Evolutionary conservation across 768 basidiomycete species (phyloP).

Genomic region (Boletus sensibilis): DNA sequence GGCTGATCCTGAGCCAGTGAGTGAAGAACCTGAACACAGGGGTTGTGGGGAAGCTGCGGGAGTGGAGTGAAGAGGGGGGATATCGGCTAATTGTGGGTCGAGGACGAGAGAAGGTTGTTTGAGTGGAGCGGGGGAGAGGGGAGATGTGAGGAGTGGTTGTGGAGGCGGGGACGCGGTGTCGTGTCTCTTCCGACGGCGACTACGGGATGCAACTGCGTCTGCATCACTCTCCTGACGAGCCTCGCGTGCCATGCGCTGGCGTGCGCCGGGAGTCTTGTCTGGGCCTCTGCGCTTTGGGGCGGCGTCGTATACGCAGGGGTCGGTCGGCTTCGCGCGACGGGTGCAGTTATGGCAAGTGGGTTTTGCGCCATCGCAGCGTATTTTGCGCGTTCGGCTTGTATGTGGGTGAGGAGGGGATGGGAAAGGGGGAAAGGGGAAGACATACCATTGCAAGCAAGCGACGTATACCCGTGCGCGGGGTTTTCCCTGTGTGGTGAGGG

Average conservation of each 20-base stretch:
- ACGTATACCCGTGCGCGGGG: slow-evolving; percentile 73
- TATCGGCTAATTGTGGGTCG: slow-evolving; percentile 28
- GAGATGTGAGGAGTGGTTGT: background rate
- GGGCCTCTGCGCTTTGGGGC: slow-evolving; percentile 78
- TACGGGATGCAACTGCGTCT: slow-evolving; percentile 25
- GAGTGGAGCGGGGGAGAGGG: slow-evolving; percentile 1
- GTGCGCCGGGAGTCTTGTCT: slow-evolving; percentile 76
- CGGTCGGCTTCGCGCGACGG: slow-evolving; percentile 44
- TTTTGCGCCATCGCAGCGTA: slow-evolving; percentile 79
- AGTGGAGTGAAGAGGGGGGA: slow-evolving; percentile 16
- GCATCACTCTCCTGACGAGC: slow-evolving; percentile 34
- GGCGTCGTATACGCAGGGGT: slow-evolving; percentile 64
- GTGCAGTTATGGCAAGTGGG: slow-evolving; percentile 74
- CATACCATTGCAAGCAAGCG: slow-evolving; percentile 76
- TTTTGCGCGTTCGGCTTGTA: slow-evolving; percentile 70
- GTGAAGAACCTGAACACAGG: background rate
- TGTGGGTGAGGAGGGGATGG: slow-evolving; percentile 1
- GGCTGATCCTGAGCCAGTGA: slow-evolving; percentile 6
- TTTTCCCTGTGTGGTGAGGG: slow-evolving; percentile 79
- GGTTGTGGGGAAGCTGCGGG: background rate
- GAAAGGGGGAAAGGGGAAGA: background rate
- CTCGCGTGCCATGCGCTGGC: slow-evolving; percentile 57
- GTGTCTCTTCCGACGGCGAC: slow-evolving; percentile 22
- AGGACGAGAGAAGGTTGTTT: slow-evolving; percentile 14
- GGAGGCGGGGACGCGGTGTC: background rate